Percentiles rank a stretch among this genome's conserved stretches.
Conservation (phyloP, 2,329 filamentous ascomycete species). For the Aplosporella prunicola region DNA sequence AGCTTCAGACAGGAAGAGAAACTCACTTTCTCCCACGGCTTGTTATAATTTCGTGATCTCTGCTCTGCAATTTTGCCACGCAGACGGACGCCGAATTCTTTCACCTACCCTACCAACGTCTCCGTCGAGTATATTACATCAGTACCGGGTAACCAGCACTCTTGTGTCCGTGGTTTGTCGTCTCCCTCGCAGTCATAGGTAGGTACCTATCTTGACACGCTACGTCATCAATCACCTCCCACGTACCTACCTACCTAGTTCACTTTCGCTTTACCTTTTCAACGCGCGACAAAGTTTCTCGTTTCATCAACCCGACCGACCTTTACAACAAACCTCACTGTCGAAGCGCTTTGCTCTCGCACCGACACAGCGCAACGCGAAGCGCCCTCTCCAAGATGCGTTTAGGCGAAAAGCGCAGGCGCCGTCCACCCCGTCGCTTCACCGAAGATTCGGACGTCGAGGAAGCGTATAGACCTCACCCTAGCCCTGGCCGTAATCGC, state of each 20-base stretch:
- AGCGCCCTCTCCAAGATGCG: too few species aligned
- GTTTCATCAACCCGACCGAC: not conserved
- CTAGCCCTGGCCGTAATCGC: not conserved
- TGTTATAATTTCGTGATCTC: too few species aligned
- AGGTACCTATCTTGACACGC: too few species aligned
- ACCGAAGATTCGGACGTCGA: not conserved
- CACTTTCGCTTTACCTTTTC: not conserved
- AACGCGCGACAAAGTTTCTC: not conserved
- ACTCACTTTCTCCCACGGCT: too few species aligned
- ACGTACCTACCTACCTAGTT: not conserved
- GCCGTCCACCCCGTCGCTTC: not conserved
- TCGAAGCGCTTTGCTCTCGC: not conserved
- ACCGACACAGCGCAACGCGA: not conserved
- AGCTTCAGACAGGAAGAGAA: too few species aligned
- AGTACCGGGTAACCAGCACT: too few species aligned
- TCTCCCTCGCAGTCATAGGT: too few species aligned
- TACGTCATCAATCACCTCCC: not conserved
- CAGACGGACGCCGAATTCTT: too few species aligned
- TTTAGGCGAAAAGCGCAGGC: not conserved
- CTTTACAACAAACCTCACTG: not conserved
- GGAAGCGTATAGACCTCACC: not conserved
- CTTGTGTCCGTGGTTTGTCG: too few species aligned
- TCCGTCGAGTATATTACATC: too few species aligned
- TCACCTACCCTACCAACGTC: too few species aligned
- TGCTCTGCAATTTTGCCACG: too few species aligned